Percentiles rank a stretch among this genome's conserved stretches.
phyloP scores from a whole-genome alignment of 2,329 filamentous ascomycete genomes.

The Pestalotiopsis fici region DNA sequence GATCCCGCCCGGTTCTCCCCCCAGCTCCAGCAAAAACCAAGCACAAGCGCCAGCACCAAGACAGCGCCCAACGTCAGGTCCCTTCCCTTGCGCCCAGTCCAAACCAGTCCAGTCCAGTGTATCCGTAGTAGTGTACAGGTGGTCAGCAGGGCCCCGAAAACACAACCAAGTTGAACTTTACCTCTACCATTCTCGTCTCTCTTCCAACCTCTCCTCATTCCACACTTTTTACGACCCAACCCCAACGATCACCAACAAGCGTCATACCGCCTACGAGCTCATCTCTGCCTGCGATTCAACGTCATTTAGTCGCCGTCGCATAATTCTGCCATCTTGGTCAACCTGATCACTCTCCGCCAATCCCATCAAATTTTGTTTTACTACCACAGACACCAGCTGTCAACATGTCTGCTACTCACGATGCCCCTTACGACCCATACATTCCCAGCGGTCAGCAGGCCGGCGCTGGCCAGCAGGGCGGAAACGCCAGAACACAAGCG shows the following conservation, averaged over 20 bases:
- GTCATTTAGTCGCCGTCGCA: neutral
- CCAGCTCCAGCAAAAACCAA: neutral
- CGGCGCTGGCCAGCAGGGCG: constrained; percentile 42
- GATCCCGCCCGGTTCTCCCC: neutral
- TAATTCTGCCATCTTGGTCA: neutral
- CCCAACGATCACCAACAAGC: constrained; percentile 2
- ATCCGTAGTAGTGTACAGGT: neutral
- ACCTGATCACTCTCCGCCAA: neutral
- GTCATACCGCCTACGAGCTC: neutral
- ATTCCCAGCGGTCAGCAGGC: constrained; percentile 69
- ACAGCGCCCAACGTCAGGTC: no score
- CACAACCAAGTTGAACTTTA: neutral
- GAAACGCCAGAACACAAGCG: constrained; percentile 58
- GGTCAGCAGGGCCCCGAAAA: neutral
- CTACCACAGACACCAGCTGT: constrained; percentile 13
- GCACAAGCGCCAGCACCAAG: no score
- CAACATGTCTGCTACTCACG: constrained; percentile 52
- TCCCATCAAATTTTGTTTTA: neutral
- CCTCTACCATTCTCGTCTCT: neutral
- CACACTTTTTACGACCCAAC: neutral
- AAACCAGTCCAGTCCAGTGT: neutral
- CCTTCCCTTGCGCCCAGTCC: neutral
- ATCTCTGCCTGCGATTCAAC: neutral
- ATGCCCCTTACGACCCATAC: constrained; percentile 83
- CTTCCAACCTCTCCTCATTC: constrained; percentile 10